phyloP scores from a whole-genome alignment of 768 basidiomycete species.

The Tylopilus intermedius region DNA sequence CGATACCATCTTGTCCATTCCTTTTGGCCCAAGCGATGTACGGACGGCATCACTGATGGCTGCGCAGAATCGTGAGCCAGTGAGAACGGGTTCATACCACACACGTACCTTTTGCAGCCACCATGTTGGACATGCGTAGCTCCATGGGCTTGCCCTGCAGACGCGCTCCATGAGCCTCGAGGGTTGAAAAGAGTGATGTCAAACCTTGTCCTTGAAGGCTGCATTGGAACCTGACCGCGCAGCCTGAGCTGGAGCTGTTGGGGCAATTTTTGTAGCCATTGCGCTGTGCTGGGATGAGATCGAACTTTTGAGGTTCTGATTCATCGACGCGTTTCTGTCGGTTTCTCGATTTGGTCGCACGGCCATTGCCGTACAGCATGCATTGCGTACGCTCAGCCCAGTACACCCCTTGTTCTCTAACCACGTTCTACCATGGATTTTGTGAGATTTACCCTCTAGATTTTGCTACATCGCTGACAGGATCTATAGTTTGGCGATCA shows the following conservation, averaged over 20 bases:
- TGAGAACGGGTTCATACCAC: background rate
- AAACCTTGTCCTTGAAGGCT: slow-evolving; percentile 83
- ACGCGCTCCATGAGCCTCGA: slow-evolving; percentile 25
- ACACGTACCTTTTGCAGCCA: slow-evolving; percentile 86
- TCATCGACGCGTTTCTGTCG: slow-evolving; percentile 18
- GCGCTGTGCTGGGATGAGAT: background rate
- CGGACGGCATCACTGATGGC: slow-evolving; percentile 97
- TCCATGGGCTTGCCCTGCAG: slow-evolving; percentile 95
- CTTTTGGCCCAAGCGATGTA: slow-evolving; percentile 92
- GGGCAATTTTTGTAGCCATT: slow-evolving; percentile 28
- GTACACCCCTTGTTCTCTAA: slow-evolving; percentile 17
- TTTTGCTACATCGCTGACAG: slow-evolving; percentile 1
- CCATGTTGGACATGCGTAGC: slow-evolving; percentile 93
- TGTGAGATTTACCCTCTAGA: slow-evolving; percentile 21
- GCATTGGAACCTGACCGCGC: slow-evolving; percentile 55
- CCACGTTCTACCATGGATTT: slow-evolving; percentile 35
- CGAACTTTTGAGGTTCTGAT: too few relatives aligned
- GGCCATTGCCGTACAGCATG: slow-evolving; percentile 28
- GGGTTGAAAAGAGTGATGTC: background rate
- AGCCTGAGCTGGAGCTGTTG: slow-evolving; percentile 23
- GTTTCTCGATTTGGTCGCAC: slow-evolving; percentile 23
- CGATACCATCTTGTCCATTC: slow-evolving; percentile 99
- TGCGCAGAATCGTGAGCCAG: slow-evolving; percentile 29
- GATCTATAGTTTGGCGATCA: slow-evolving; percentile 33
- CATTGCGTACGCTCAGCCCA: slow-evolving; percentile 23